Evolutionary conservation across 345 rosid genomes (phyloP), one percentile per base, ranked within the genome.

Genomic region (Lumnitzera racemosa): DNA sequence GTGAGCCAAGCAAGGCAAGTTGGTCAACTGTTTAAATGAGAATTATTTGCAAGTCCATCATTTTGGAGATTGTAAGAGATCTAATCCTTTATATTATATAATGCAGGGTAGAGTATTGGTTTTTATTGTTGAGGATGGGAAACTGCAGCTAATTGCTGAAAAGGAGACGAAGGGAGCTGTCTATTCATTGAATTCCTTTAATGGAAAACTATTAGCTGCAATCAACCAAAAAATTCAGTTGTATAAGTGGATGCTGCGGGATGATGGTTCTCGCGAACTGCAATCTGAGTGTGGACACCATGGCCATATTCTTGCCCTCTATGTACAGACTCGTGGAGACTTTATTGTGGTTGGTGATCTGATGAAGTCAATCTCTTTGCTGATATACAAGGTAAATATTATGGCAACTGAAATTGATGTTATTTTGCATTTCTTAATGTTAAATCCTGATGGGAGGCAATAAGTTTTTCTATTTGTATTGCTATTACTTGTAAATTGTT

Each of bases 151-250:
- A 61, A 75, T 94, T 55, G 76, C 87, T 2, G 97, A 90, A 81
- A 90, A 90, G 78, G 96, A 94, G 76, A 94, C 97, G 11, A 86
- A 90, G 67, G 97, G 99, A 51, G 82, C 97, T 11, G 96, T 87
- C 24, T 90, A 84, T 71, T 82, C 91, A 53, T 70, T 94, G 57
- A 88, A 88, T 74, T 87, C 95, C 49, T 94, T 94, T 71, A 90
- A 90, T 67, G 99, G 99, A 15, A 94, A 90, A 73, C 71, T 94
- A 60, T 84, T 90, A 14, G 99, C 99, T 65, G 92, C 89, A 54
- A 94, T 94, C 51, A 84, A 88, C 79, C 90, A 90, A 69, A 90
- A 90, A 67, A 88, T 90, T 57, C 99, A 94, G 72, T 66, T 94
- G 67, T 90, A 82, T 66, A 94, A 88, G 72, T 94, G 97, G 99